phyloP scores from a whole-genome alignment of 768 basidiomycete species.

The Tremella fuciformis region DNA sequence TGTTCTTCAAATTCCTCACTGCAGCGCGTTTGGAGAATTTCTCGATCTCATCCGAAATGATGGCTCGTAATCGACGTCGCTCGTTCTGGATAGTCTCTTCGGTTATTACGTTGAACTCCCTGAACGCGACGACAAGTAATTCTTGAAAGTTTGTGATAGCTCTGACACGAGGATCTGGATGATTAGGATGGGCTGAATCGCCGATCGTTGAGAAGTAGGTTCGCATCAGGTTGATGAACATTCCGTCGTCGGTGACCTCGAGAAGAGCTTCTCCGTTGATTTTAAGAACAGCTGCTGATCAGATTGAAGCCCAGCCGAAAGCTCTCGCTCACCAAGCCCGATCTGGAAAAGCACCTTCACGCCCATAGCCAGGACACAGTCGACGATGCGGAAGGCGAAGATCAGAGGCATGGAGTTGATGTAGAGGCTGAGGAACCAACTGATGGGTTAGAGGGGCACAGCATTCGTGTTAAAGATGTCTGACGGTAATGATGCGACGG shows the following conservation, averaged over 20 bases:
- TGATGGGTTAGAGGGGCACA: slow-evolving; percentile 18
- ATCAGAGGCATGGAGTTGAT: slow-evolving; percentile 68
- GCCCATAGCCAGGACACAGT: slow-evolving; percentile 98
- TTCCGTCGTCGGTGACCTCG: slow-evolving; percentile 92
- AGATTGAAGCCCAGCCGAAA: background rate
- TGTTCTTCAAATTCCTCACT: slow-evolving; percentile 74
- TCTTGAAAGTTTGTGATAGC: slow-evolving; percentile 98
- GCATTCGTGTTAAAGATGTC: slow-evolving; percentile 8
- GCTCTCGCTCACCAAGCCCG: slow-evolving; percentile 55
- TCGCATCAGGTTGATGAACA: slow-evolving; percentile 93
- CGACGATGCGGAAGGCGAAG: slow-evolving; percentile 94
- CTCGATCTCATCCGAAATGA: slow-evolving; percentile 90
- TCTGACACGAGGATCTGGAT: slow-evolving; percentile 79
- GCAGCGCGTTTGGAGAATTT: slow-evolving; percentile 89
- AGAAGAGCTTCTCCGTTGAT: slow-evolving; percentile 92
- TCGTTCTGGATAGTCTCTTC: slow-evolving; percentile 89
- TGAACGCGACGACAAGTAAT: slow-evolving; percentile 90
- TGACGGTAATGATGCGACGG: slow-evolving; percentile 83
- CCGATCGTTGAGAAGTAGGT: slow-evolving; percentile 91
- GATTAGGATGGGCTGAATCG: slow-evolving; percentile 87
- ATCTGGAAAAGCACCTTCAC: slow-evolving; percentile 98
- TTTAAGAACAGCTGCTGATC: slow-evolving; percentile 77
- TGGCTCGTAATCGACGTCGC: slow-evolving; percentile 76
- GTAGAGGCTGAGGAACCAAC: slow-evolving; percentile 93
- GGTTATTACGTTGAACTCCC: slow-evolving; percentile 93